These are phyloP conservation scores for Ophiostoma himal-ulmi DNA, from an alignment of 2,329 filamentous ascomycete species.

Conservation along the genomic window DNA sequence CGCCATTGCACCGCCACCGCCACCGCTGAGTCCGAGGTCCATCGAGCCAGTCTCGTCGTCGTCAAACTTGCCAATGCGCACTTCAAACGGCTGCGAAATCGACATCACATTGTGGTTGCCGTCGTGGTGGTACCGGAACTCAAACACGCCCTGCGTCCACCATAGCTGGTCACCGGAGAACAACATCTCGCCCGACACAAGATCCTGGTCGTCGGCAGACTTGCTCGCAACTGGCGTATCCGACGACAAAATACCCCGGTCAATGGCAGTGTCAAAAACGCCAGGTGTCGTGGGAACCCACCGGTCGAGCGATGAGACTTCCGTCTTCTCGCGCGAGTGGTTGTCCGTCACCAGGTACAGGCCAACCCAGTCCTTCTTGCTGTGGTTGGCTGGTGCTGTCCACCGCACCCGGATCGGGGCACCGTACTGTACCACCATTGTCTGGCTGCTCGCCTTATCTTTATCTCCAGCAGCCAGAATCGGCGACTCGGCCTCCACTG, in stretches of 20 bases:
- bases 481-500: slow-evolving; percentile 57
- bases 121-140: slow-evolving; percentile 94
- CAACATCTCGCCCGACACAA: slow-evolving; percentile 72
- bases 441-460: slow-evolving; percentile 38
- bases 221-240: slow-evolving; percentile 50
- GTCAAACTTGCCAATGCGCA: slow-evolving; percentile 75
- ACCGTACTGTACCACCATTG: slow-evolving; percentile 79
- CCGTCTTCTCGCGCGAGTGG: slow-evolving; percentile 73
- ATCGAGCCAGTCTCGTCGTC: slow-evolving; percentile 58
- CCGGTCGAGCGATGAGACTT: slow-evolving; percentile 76
- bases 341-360: slow-evolving; percentile 97
- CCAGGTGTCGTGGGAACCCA: slow-evolving; percentile 79
- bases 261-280: slow-evolving; percentile 68
- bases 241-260: slow-evolving; percentile 67
- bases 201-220: slow-evolving; percentile 44
- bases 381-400: slow-evolving; percentile 82
- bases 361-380: slow-evolving; percentile 90
- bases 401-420: slow-evolving; percentile 84
- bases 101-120: slow-evolving; percentile 91
- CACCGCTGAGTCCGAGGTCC: slow-evolving; percentile 33
- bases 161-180: slow-evolving; percentile 92
- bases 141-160: slow-evolving; percentile 95
- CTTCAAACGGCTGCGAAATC: slow-evolving; percentile 88
- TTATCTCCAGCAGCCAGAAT: neutral
- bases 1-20: slow-evolving; percentile 34